Evolutionary conservation across 345 rosid species (phyloP), one percentile per base, ranked within the genome.

Genomic region (Excoecaria cochinchinensis): DNA sequence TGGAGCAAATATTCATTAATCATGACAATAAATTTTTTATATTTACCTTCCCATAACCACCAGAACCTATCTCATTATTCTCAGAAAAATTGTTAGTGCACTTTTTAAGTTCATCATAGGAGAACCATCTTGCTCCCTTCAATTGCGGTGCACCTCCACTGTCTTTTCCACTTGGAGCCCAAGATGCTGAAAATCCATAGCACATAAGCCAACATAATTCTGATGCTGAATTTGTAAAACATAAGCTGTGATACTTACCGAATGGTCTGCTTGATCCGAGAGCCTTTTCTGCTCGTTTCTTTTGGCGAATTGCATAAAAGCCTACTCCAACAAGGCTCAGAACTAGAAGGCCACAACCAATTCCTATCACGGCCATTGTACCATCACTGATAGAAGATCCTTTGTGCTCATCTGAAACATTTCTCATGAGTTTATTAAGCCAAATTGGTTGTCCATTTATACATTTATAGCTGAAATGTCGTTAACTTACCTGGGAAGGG

Each of bases 61-160:
- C 99, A 72, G 88, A 93, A 40, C 99, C 99, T 38, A 95, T 83
- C 87, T 89, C 94, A 60, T 88, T 93, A 46, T 81, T 88, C 57
- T 81, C 86, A 1, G 96, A 89, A 84, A 95, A 93, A 60, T 89
- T 88, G 77, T 79, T 77, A 5, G 97, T 91, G 86, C 89, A 78
- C 78, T 83, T 95, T 80, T 83, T 95, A 58, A 95, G 98, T 83
- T 95, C 99, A 40, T 91, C 99, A 31, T 83, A 93, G 8, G 96
- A 93, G 82, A 95, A 92, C 98, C 95, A 92, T 75, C 98, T 80
- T 56, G 99, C 97, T 65, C 99, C 99, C 87, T 92, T 95, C 82
- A 95, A 76, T 76, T 92, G 92, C 1, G 99, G 98, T 19, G 94
- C 96, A 0, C 94, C 90, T 1, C 98, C 96, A 3, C 90, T 90